phyloP scores from a whole-genome alignment of 805 yeast genomes.

The Sugiyamaella marilandica region DNA sequence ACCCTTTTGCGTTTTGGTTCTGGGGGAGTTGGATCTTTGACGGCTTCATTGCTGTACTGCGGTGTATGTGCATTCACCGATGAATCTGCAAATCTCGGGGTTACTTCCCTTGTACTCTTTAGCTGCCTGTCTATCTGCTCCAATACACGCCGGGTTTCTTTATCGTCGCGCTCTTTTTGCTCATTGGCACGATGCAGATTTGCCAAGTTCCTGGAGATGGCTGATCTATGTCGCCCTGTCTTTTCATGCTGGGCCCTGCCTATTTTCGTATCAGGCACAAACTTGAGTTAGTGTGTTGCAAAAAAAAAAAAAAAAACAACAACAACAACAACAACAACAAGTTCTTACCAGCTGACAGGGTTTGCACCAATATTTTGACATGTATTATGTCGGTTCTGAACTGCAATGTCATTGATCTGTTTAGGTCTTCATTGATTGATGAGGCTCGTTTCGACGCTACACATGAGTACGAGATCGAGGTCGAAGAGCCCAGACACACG shows the following conservation, averaged over 20 bases:
- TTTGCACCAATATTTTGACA: conserved; percentile 38
- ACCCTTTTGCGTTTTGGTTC: neutral
- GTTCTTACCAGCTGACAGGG: conserved; percentile 34
- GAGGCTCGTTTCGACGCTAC: neutral
- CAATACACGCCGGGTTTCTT: conserved; percentile 21
- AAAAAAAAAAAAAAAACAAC: no score
- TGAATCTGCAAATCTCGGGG: neutral
- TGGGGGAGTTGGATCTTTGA: conserved; percentile 8
- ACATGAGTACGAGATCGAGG: neutral
- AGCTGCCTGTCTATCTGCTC: conserved; percentile 14
- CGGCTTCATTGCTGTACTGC: conserved; percentile 11
- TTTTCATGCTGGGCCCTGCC: conserved; percentile 34
- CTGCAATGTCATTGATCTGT: no score
- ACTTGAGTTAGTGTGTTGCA: conserved; percentile 29
- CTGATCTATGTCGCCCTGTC: conserved; percentile 31
- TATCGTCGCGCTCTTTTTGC: conserved; percentile 17
- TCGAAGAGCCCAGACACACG: neutral
- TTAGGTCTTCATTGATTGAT: neutral
- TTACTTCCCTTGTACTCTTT: neutral
- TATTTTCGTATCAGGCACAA: conserved; percentile 36
- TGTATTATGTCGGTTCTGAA: neutral
- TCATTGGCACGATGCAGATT: conserved; percentile 29
- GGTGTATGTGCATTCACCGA: neutral
- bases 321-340: no score
- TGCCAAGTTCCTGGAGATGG: conserved; percentile 23